Conservation (phyloP, 805 yeast species). For the Wickerhamiella sorbophila region DNA sequence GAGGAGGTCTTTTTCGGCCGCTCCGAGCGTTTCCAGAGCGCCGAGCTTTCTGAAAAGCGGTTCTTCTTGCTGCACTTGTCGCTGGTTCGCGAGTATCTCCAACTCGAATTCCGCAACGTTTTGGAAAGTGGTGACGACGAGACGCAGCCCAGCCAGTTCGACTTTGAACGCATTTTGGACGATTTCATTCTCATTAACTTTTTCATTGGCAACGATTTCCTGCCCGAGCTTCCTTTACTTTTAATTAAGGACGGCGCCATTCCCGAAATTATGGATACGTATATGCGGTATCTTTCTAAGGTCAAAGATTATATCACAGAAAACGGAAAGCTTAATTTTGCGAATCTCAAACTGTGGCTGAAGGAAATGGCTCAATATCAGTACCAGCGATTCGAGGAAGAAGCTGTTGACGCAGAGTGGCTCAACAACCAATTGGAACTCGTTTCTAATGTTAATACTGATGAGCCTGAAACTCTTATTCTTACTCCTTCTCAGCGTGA, state of each 20-base stretch:
- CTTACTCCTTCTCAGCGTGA: conserved; percentile 45
- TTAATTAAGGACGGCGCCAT: conserved; percentile 92
- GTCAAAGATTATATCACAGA: conserved; percentile 77
- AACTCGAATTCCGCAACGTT: conserved; percentile 66
- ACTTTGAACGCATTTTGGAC: conserved; percentile 80
- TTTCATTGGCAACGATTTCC: conserved; percentile 94
- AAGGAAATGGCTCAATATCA: conserved; percentile 67
- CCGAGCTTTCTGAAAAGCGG: conserved; percentile 57
- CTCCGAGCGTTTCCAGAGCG: conserved; percentile 21
- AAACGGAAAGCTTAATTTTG: conserved; percentile 64
- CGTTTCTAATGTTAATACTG: conserved; percentile 11
- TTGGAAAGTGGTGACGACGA: conserved; percentile 24
- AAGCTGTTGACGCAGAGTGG: conserved; percentile 75
- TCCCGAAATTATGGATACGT: conserved; percentile 79
- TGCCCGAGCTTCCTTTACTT: conserved; percentile 90
- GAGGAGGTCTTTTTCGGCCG: conserved; percentile 90
- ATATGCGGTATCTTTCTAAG: conserved; percentile 60
- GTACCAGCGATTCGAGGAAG: conserved; percentile 70
- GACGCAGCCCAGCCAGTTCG: conserved; percentile 28
- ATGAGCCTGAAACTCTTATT: conserved; percentile 44
- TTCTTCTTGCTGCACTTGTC: conserved; percentile 76
- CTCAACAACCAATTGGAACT: conserved; percentile 65
- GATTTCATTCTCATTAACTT: conserved; percentile 86
- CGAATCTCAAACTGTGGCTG: conserved; percentile 61
- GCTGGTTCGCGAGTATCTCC: conserved; percentile 77